These are phyloP conservation scores for Myrica gale DNA, from an alignment of 306 rosid genomes.

Conservation along the genomic window DNA sequence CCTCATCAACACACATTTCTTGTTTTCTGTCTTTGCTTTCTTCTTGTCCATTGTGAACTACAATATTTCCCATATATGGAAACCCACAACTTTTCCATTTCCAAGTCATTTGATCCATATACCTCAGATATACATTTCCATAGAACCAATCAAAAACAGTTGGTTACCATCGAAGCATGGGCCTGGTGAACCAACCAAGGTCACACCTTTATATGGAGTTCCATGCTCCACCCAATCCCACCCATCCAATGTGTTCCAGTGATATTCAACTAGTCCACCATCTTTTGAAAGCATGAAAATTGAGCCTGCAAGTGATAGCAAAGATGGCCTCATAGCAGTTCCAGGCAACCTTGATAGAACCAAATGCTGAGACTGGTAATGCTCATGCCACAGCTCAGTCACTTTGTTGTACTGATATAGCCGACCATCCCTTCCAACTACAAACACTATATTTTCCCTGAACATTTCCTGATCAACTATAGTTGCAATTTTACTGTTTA, in stretches of 20 bases:
- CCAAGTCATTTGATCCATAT: conserved; percentile 69
- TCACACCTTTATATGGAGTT: conserved; percentile 68
- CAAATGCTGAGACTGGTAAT: conserved; percentile 85
- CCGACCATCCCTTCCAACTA: conserved; percentile 70
- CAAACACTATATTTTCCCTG: conserved; percentile 78
- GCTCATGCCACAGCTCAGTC: conserved; percentile 87
- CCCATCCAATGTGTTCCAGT: conserved; percentile 68
- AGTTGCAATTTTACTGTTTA: conserved; percentile 54
- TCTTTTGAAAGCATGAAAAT: conserved; percentile 78
- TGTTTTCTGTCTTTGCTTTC: conserved; percentile 25
- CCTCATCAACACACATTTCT: conserved; percentile 34
- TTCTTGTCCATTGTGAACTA: conserved; percentile 33
- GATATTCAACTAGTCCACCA: conserved; percentile 86
- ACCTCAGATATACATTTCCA: conserved; percentile 78
- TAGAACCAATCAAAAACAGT: conserved; percentile 77
- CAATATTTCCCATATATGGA: conserved; percentile 40
- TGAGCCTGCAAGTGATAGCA: conserved; percentile 63
- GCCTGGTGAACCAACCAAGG: conserved; percentile 65
- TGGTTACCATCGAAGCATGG: conserved; percentile 75
- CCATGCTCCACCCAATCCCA: conserved; percentile 99
- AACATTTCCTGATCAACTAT: conserved; percentile 76
- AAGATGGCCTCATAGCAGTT: conserved; percentile 64
- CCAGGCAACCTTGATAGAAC: conserved; percentile 70
- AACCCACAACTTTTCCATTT: conserved; percentile 78
- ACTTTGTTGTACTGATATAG: conserved; percentile 90